These are phyloP conservation scores for Vaucheria bursata DNA, from an alignment of 352 stramenopile genomes.

Conservation along the genomic window DNA sequence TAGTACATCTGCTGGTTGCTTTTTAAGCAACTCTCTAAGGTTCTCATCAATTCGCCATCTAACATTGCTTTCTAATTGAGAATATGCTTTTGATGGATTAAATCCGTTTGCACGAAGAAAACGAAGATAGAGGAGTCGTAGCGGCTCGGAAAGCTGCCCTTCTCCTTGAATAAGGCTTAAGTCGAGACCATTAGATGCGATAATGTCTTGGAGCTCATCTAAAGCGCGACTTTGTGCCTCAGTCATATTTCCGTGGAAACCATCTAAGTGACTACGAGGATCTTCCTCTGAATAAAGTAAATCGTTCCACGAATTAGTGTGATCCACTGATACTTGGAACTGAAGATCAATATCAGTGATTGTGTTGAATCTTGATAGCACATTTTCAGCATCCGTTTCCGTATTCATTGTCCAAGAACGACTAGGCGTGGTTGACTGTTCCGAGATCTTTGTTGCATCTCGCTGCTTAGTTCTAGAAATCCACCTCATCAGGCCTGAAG, in stretches of 20 bases:
- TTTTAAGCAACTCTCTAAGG: constrained; percentile 21
- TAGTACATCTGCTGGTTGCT: constrained; percentile 23
- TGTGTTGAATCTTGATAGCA: too few relatives aligned
- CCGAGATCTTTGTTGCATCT: too few relatives aligned
- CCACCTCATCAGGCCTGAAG: too few relatives aligned
- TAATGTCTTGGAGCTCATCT: not conserved
- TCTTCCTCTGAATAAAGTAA: not conserved
- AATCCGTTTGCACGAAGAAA: constrained; percentile 36
- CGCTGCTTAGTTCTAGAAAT: too few relatives aligned
- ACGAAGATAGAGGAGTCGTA: constrained; percentile 31
- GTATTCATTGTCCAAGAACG: too few relatives aligned
- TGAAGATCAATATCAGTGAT: too few relatives aligned
- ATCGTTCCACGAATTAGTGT: too few relatives aligned
- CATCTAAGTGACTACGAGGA: not conserved
- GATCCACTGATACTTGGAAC: too few relatives aligned
- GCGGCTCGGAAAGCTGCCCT: constrained; percentile 19
- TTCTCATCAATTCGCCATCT: constrained; percentile 11
- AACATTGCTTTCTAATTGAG: constrained; percentile 34
- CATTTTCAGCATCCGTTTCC: too few relatives aligned
- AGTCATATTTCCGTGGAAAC: not conserved
- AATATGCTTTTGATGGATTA: constrained; percentile 12
- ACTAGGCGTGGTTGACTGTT: too few relatives aligned
- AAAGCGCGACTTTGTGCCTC: not conserved
- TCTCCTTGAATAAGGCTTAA: not conserved
- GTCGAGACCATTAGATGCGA: not conserved